Evolutionary conservation across 2,329 filamentous ascomycete species (phyloP).

Genomic region (Fusarium concolor): DNA sequence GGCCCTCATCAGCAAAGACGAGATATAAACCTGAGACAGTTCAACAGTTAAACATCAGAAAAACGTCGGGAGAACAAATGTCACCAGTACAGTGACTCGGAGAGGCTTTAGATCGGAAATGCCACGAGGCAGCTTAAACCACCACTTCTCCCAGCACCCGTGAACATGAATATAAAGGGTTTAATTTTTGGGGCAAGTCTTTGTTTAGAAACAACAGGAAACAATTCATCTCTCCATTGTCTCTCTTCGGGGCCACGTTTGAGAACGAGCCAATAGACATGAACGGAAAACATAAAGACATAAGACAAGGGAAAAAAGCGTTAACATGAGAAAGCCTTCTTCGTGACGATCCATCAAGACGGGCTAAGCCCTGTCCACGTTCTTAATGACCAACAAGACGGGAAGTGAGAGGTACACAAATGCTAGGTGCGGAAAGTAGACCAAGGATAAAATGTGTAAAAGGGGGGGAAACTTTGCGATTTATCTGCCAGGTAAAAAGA

Average conservation of each 20-base stretch:
- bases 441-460: slow-evolving; percentile 32
- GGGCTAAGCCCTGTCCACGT: slow-evolving; percentile 24
- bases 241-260: slow-evolving; percentile 21
- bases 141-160: slow-evolving; percentile 11
- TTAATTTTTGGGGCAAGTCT: slow-evolving; percentile 16
- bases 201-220: slow-evolving; percentile 27
- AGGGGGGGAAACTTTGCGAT: slow-evolving; percentile 44
- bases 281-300: slow-evolving; percentile 40
- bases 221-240: slow-evolving; percentile 30
- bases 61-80: slow-evolving; percentile 11
- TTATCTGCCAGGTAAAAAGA: slow-evolving; percentile 47
- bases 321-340: slow-evolving; percentile 47
- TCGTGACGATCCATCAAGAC: slow-evolving; percentile 47
- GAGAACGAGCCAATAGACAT: slow-evolving; percentile 39
- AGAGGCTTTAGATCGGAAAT: slow-evolving; percentile 5
- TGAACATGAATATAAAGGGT: slow-evolving; percentile 32
- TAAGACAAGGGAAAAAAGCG: slow-evolving; percentile 27
- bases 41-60: neutral
- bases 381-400: slow-evolving; percentile 38
- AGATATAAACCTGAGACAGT: neutral
- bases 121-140: slow-evolving; percentile 6
- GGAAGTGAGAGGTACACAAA: slow-evolving; percentile 38
- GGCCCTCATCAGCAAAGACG: neutral
- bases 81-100: slow-evolving; percentile 3
- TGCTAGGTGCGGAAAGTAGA: slow-evolving; percentile 32